Base-by-base conservation (phyloP, 1,284 basidiomycete genomes). In the Volvariella volvacea region DNA sequence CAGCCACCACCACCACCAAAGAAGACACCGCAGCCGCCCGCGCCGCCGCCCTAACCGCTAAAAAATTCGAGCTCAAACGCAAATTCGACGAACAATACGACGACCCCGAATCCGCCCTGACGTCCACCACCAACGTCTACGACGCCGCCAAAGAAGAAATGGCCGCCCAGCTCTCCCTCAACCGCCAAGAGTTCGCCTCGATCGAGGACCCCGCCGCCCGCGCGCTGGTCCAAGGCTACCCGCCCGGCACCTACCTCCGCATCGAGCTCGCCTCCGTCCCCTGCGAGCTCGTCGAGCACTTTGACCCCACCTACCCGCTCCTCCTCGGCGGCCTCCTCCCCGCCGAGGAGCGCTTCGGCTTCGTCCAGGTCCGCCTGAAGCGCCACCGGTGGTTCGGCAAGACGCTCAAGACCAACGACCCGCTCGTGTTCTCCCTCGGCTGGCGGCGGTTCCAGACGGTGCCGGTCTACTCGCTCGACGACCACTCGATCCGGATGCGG, bases 31-130 rank as follows among this genome's bases (percentile, higher is more conserved):
- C 74, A 44, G 59, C 65, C 1, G 56, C 69, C 1, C 67, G 73
- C 22, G 78, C 77, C 4, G 71, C 74, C 1, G 67, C 77, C 1
- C 78, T 97, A 22, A 80, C 86, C 3, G 77, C 78, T 34, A 98
- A 96, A 68, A 98, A 98, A 67, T 91, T 88, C 54, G 81, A 78
- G 1, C 75, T 98, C 47, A 97, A 97, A 64, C 83, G 85, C 52
- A 95, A 95, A 61, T 98, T 98, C 60, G 91, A 99, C 67, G 90
- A 93, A 58, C 88, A 96, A 64, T 97, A 97, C 63, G 93, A 97
- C 60, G 92, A 93, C 56, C 88, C 89, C 1, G 87, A 88, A 48
- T 71, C 73, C 14, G 45, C 21, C 15, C n/a, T n/a, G n/a, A n/a
- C n/a, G n/a, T 69, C 77, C 25, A 84, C 86, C 56, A 66, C 83